Conservation (phyloP, 768 basidiomycete species). For the Lactifluus volemus region DNA sequence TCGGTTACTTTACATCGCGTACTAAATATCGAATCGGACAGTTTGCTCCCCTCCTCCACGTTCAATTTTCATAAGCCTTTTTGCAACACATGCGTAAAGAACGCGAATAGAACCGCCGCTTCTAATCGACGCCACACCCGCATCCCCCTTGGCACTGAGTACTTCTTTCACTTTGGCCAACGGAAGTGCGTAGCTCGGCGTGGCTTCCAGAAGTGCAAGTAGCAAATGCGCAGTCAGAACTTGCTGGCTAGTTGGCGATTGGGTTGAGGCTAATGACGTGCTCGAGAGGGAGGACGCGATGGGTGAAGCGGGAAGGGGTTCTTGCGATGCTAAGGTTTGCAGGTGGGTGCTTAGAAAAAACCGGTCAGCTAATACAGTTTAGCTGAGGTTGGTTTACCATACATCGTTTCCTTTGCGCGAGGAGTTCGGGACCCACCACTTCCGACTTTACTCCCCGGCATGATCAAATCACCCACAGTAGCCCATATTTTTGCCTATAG, state of each 20-base stretch:
- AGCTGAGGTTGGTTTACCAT: slow-evolving; percentile 20
- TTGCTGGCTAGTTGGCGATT: slow-evolving; percentile 54
- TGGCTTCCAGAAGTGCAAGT: slow-evolving; percentile 44
- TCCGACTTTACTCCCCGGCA: slow-evolving; percentile 41
- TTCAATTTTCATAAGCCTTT: slow-evolving; percentile 69
- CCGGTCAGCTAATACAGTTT: slow-evolving; percentile 1
- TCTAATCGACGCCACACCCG: slow-evolving; percentile 22
- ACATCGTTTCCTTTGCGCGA: slow-evolving; percentile 56
- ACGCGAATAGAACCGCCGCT: slow-evolving; percentile 42
- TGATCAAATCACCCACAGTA: slow-evolving; percentile 54
- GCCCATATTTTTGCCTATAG: slow-evolving; percentile 60
- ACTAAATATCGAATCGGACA: slow-evolving; percentile 57
- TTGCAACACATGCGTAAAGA: slow-evolving; percentile 73
- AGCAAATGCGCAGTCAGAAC: slow-evolving; percentile 63
- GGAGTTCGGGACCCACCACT: slow-evolving; percentile 33
- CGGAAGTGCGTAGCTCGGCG: slow-evolving; percentile 48
- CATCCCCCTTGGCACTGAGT: slow-evolving; percentile 37
- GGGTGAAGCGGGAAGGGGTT: slow-evolving; percentile 48
- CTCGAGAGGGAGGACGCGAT: slow-evolving; percentile 46
- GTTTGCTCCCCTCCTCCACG: slow-evolving; percentile 66
- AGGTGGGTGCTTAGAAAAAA: slow-evolving; percentile 41
- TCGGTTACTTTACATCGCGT: background rate
- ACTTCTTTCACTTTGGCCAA: slow-evolving; percentile 54
- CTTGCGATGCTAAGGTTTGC: slow-evolving; percentile 42
- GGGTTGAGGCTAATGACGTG: slow-evolving; percentile 24